Evolutionary conservation across 805 yeast species (phyloP).

Genomic region (Jamesozyma lodderae): DNA sequence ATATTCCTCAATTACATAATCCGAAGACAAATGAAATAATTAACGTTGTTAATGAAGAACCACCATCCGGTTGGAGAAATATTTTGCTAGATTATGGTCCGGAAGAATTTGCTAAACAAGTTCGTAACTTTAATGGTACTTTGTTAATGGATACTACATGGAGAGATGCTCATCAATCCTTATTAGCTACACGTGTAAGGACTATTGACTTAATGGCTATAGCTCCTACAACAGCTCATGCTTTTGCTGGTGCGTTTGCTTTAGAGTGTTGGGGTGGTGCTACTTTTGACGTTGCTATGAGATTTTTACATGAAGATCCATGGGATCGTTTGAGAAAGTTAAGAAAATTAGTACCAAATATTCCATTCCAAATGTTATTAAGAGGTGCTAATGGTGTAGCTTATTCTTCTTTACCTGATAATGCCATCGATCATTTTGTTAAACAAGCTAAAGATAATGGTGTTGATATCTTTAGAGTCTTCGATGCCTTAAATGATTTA

Average conservation of each 20-base stretch:
- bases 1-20: slow-evolving; percentile 64
- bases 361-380: slow-evolving; percentile 97
- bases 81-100: slow-evolving; percentile 80
- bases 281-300: slow-evolving; percentile 96
- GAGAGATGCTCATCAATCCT: slow-evolving; percentile 99
- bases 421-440: slow-evolving; percentile 96
- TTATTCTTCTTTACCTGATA: slow-evolving; percentile 94
- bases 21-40: slow-evolving; percentile 46
- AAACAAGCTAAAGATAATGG: slow-evolving; percentile 91
- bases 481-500: slow-evolving; percentile 93
- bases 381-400: slow-evolving; percentile 99
- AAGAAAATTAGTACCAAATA: slow-evolving; percentile 88
- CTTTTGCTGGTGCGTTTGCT: slow-evolving; percentile 83
- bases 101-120: slow-evolving; percentile 78
- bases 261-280: slow-evolving; percentile 99
- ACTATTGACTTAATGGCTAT: slow-evolving; percentile 84
- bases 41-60: slow-evolving; percentile 45
- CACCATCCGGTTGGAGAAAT: slow-evolving; percentile 87
- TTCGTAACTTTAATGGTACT: slow-evolving; percentile 76
- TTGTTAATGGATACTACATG: slow-evolving; percentile 97
- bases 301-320: slow-evolving; percentile 97
- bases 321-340: slow-evolving; percentile 91
- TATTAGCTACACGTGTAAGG: slow-evolving; percentile 94
- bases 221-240: slow-evolving; percentile 91
- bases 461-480: slow-evolving; percentile 95